Evolutionary conservation across 495 filamentous ascomycete genomes (phyloP), one percentile per base, ranked within the genome.

Genomic region (Acidiella bohemica): DNA sequence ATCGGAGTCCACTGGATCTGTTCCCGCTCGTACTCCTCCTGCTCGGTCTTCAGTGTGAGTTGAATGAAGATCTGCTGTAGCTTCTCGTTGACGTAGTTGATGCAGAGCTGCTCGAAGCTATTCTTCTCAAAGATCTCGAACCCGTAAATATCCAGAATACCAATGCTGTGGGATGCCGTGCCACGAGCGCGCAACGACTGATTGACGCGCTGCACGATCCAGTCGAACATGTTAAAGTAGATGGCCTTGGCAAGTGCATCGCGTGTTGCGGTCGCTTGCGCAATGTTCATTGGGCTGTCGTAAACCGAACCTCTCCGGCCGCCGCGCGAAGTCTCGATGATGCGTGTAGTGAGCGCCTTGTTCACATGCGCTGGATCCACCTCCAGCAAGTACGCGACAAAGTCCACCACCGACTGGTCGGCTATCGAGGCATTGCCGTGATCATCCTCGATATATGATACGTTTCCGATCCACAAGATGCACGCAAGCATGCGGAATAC

Each of bases 21-120:
- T 58, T 99, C 92, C 32, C 85, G 69, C 10, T 81, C 85, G 48
- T 99, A 99, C 60, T 99, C 92, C 42, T 99, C 92, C 62, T 99
- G 92, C 57, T 99, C 92, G 1, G 92, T 81, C 64, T 90, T 92
- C 34, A 99, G 63, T 0, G 92, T 99, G 44, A 99, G 69, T 59
- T 99, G 92, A 44, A 99, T 99, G 57, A 99, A 99, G 53, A 99
- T 99, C 58, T 99, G 92, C 62, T 99, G 92, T 32, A 99, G 67
- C 60, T 99, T 99, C 61, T 99, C 92, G 63, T 99, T 99, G 56
- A 99, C 92, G 56, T 99, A 99, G 67, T 99, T 99, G 63, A 99
- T 99, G 61, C 92, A 99, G 12, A 99, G 78, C 65, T 99, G 92
- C 60, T 99, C 92, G 52, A 99, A 99, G 44, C 85, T 94, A 64